Percentiles rank a stretch among this genome's conserved stretches.
phyloP scores from a whole-genome alignment of 345 rosid genomes.

The Melaleuca alternifolia region DNA sequence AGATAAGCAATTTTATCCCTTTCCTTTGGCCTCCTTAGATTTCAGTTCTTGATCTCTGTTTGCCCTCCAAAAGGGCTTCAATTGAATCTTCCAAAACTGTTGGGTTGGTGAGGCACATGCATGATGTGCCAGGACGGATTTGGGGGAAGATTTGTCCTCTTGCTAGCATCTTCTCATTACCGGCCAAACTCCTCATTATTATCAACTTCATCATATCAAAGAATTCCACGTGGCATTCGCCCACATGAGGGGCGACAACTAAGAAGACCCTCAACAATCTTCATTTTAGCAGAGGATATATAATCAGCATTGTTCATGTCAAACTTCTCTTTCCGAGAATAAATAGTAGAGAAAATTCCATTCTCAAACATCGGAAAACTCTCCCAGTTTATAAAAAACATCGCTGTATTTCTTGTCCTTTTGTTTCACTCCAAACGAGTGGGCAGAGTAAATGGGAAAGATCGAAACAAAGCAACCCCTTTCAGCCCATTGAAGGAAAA shows the following conservation, averaged over 20 bases:
- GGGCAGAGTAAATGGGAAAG: neutral
- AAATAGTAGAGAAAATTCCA: neutral
- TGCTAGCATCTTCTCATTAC: neutral
- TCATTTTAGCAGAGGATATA: neutral
- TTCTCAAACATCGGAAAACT: constrained; percentile 16
- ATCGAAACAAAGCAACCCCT: neutral
- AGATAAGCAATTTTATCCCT: neutral
- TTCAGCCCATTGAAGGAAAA: neutral
- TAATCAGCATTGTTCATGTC: neutral
- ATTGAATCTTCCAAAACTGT: neutral
- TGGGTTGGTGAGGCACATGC: constrained; percentile 24
- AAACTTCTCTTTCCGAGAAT: neutral
- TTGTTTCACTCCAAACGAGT: neutral
- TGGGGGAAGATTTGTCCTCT: constrained; percentile 1
- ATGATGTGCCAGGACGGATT: neutral
- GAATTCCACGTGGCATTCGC: constrained; percentile 19
- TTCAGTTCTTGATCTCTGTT: neutral
- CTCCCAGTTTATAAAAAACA: constrained; percentile 10
- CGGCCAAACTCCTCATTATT: neutral
- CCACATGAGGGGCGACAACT: constrained; percentile 4
- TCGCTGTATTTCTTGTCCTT: constrained; percentile 16
- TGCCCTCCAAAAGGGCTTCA: neutral
- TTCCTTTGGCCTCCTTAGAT: neutral
- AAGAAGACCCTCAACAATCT: neutral
- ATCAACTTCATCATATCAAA: neutral